Evolutionary conservation across 306 rosid genomes (phyloP), one percentile per base, ranked within the genome.

Genomic region (Quercus engelmannii): DNA sequence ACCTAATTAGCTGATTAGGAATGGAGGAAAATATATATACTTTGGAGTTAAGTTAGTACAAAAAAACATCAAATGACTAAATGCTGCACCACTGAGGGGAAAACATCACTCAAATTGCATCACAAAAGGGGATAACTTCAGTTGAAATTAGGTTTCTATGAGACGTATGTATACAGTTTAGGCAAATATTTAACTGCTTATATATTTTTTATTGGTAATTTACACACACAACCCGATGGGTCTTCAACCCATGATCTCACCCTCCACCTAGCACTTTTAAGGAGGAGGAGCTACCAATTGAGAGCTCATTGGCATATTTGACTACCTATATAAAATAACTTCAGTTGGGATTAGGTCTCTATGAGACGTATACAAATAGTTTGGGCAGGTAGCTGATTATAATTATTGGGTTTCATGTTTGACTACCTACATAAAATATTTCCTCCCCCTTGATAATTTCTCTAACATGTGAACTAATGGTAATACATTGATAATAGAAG

Each of bases 1-100:
- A 71, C 67, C 20, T 58, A 30, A 76, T 23, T 23, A 76, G 63
- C 57, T 51, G 73, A 30, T 75, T 56, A 41, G 59, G n/a, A 51
- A 59, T 58, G 52, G 33, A 56, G 56, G 52, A 74, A 68, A 33
- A 71, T 41, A 57, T 1, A 55, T 62, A 69, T 26, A 15, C 55
- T 11, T 46, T 15, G 33, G 18, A 67, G 49, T 59, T 59, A 13
- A 55, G 72, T 67, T 13, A 67, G 14, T 19, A 67, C 15, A 33
- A 46, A 33, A 5, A 18, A 18, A 23, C 17, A 49, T 49, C 4
- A 19, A 67, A 67, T 46, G n/a, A 67, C 52, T 35, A 18, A 21
- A 67, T 18, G 70, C 46, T 6, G 46, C 43, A 30, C 18, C 15
- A 15, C 17, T 63, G 6, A 18, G 69, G 69, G 2, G n/a, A 64